Conservation (phyloP, 306 rosid species). For the Cicer pinnatifidum region DNA sequence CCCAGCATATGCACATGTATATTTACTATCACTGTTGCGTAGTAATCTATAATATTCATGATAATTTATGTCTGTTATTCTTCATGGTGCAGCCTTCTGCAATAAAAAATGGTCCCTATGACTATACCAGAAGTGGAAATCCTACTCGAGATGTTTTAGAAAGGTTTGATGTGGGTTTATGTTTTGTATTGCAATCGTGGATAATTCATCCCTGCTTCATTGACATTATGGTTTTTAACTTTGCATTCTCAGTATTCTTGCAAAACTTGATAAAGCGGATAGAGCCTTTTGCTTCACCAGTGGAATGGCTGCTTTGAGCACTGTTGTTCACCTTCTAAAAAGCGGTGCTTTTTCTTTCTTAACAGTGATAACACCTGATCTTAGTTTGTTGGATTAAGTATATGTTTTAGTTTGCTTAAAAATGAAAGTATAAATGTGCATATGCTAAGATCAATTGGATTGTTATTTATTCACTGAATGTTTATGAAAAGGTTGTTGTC, state of each 20-base stretch:
- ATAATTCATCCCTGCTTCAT: conserved; percentile 36
- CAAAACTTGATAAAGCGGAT: conserved; percentile 90
- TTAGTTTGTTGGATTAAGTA: conserved; percentile 5
- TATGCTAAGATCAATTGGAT: not conserved
- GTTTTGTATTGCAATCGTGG: conserved; percentile 18
- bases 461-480: conserved; percentile 13
- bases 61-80: conserved; percentile 3
- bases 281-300: conserved; percentile 93
- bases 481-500: not conserved
- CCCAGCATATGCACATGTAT: not conserved
- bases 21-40: conserved; percentile 16
- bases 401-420: not conserved
- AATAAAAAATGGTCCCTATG: conserved; percentile 81
- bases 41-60: conserved; percentile 24
- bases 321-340: conserved; percentile 81
- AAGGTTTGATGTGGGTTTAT: conserved; percentile 57
- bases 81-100: conserved; percentile 79
- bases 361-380: conserved; percentile 32
- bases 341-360: conserved; percentile 61
- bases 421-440: not conserved
- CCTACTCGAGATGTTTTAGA: conserved; percentile 88
- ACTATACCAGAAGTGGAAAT: conserved; percentile 94
- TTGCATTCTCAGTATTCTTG: conserved; percentile 66
- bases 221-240: conserved; percentile 37
- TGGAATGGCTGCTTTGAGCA: conserved; percentile 94